A percentile compares a stretch with the other conserved stretches of the same genome.
Conservation (phyloP, 148 eudicot genomes). For the Vaccinium corymbosum region DNA sequence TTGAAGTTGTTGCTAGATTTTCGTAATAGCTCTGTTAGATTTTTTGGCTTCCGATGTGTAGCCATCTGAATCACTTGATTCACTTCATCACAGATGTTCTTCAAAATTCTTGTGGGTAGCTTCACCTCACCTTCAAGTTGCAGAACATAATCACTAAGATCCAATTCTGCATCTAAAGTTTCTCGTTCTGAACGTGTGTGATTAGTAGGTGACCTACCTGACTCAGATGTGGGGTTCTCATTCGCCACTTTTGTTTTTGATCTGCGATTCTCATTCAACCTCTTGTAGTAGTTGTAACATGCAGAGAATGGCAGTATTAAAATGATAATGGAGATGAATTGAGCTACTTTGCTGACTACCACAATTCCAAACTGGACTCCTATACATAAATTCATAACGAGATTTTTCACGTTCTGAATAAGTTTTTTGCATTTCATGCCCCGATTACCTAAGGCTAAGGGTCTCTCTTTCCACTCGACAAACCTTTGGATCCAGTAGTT, state of each 20-base stretch:
- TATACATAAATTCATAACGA: too few species aligned
- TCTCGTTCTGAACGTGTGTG: neutral
- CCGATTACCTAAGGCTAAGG: too few species aligned
- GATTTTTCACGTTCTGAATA: too few species aligned
- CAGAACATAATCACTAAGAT: constrained; percentile 5
- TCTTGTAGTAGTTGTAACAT: neutral
- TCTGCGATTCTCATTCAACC: too few species aligned
- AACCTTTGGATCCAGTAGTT: too few species aligned
- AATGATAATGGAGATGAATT: too few species aligned
- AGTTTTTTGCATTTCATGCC: too few species aligned
- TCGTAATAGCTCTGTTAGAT: neutral
- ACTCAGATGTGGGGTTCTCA: neutral
- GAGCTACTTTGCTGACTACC: too few species aligned
- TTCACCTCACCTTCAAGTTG: constrained; percentile 7
- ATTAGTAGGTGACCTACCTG: neutral
- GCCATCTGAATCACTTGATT: neutral
- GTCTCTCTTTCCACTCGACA: too few species aligned
- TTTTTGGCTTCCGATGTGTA: neutral
- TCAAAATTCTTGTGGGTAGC: neutral
- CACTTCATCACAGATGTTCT: neutral
- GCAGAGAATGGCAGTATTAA: too few species aligned
- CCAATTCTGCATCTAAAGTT: neutral
- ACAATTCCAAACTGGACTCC: too few species aligned
- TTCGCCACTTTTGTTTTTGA: too few species aligned
- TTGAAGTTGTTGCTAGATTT: neutral